Evolutionary conservation across 1,139 yeast genomes (phyloP).

Genomic region (Scheffersomyces cryptocercus): DNA sequence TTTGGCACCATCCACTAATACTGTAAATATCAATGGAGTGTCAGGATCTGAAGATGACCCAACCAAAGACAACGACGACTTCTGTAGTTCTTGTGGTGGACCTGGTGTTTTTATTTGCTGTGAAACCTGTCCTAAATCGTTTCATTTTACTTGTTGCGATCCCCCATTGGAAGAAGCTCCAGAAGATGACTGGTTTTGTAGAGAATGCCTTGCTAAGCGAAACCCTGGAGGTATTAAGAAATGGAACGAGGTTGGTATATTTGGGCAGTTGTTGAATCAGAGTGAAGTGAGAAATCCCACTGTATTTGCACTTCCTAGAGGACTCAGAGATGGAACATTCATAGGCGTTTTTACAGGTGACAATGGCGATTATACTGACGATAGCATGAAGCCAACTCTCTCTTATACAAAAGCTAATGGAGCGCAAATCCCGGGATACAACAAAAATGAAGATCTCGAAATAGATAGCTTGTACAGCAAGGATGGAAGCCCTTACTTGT

Average conservation of each 20-base stretch:
- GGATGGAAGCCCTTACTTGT: constrained; percentile 62
- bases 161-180: constrained; percentile 88
- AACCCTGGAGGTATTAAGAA: constrained; percentile 27
- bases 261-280: constrained; percentile 63
- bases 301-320: constrained; percentile 71
- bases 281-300: constrained; percentile 64
- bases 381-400: constrained; percentile 53
- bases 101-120: constrained; percentile 90
- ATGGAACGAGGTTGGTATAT: constrained; percentile 52
- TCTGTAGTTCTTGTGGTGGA: constrained; percentile 84
- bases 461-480: constrained; percentile 66
- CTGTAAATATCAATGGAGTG: constrained; percentile 10
- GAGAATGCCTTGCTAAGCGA: constrained; percentile 54
- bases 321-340: constrained; percentile 66
- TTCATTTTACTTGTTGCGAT: constrained; percentile 87
- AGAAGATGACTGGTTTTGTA: constrained; percentile 89
- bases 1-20: constrained; percentile 23
- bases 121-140: constrained; percentile 88
- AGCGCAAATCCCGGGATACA: constrained; percentile 40
- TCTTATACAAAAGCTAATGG: constrained; percentile 40
- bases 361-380: constrained; percentile 71
- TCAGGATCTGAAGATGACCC: constrained; percentile 21
- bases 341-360: constrained; percentile 69
- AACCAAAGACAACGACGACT: constrained; percentile 73
- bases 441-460: constrained; percentile 53